Evolutionary conservation across 2,329 filamentous ascomycete genomes (phyloP).

Genomic region (Curvularia verruculosa): DNA sequence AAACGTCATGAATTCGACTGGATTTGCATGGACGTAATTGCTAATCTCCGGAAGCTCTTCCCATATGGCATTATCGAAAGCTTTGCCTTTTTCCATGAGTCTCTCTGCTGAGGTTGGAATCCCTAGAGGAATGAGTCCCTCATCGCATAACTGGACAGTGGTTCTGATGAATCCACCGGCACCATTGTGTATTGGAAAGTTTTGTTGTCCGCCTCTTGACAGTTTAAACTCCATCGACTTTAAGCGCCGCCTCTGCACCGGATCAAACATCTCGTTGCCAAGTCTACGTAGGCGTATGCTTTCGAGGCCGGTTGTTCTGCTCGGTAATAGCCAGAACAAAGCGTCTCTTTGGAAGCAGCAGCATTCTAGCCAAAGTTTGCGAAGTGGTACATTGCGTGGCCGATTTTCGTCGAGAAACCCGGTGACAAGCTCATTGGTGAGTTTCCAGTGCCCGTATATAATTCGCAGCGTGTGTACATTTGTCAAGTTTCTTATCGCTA

Average conservation of each 20-base stretch:
- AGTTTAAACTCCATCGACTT: constrained; percentile 33
- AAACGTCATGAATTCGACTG: constrained; percentile 8
- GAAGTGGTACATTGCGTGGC: constrained; percentile 38
- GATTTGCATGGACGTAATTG: constrained; percentile 27
- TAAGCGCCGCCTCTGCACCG: constrained; percentile 23
- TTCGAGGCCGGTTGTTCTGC: constrained; percentile 46
- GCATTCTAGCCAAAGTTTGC: constrained; percentile 55
- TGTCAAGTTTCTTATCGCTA: constrained; percentile 50
- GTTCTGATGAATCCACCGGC: constrained; percentile 40
- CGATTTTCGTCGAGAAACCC: constrained; percentile 48
- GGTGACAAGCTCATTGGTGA: constrained; percentile 50
- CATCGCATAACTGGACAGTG: constrained; percentile 31
- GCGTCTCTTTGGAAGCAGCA: constrained; percentile 42
- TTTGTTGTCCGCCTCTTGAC: constrained; percentile 39
- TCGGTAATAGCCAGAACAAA: constrained; percentile 18
- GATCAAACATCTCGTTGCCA: constrained; percentile 33
- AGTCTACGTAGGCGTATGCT: constrained; percentile 52
- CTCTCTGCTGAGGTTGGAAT: constrained; percentile 14
- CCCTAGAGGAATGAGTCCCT: constrained; percentile 9
- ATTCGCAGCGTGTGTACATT: constrained; percentile 54
- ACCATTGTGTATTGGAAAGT: constrained; percentile 37
- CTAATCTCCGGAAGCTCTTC: constrained; percentile 31
- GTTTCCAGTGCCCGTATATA: constrained; percentile 52
- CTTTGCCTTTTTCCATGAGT: constrained; percentile 24
- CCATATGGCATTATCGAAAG: constrained; percentile 38